These are phyloP conservation scores for Viridothelium virens DNA, from an alignment of 495 filamentous ascomycete species.

Conservation along the genomic window DNA sequence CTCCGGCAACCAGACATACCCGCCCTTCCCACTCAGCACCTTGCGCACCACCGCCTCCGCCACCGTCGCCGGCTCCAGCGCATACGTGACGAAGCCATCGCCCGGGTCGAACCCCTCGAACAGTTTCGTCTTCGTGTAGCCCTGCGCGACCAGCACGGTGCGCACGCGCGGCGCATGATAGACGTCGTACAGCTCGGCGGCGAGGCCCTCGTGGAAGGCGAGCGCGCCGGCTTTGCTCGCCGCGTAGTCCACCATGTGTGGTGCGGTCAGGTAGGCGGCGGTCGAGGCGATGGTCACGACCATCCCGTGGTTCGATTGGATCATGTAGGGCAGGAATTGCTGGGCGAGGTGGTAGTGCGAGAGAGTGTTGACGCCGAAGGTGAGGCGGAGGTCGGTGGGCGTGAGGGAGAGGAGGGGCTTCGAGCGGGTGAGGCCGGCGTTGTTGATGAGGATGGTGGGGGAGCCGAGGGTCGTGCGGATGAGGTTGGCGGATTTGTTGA, in stretches of 20 bases:
- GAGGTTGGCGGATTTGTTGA: conserved; percentile 40
- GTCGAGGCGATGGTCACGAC: conserved; percentile 63
- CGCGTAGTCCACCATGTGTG: conserved; percentile 62
- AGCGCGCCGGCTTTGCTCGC: conserved; percentile 60
- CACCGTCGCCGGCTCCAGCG: conserved; percentile 54
- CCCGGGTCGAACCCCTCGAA: conserved; percentile 52
- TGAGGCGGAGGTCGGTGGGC: conserved; percentile 40
- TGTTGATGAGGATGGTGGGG: conserved; percentile 54
- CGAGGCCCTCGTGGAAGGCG: conserved; percentile 62
- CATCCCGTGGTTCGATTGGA: conserved; percentile 60
- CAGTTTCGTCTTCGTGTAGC: conserved; percentile 54
- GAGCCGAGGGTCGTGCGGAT: conserved; percentile 44
- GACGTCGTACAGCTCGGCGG: conserved; percentile 50
- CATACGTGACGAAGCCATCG: conserved; percentile 48
- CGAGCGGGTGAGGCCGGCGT: conserved; percentile 48
- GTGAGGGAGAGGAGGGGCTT: conserved; percentile 41
- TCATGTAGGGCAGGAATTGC: conserved; percentile 62
- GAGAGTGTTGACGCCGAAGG: conserved; percentile 66
- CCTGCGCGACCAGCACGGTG: conserved; percentile 58
- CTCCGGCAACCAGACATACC: conserved; percentile 49
- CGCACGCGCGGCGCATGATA: conserved; percentile 60
- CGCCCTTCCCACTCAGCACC: conserved; percentile 50
- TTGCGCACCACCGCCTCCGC: conserved; percentile 55
- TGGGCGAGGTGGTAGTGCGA: conserved; percentile 57
- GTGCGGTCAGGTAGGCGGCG: conserved; percentile 51